These are phyloP conservation scores for Paramecium octaurelia DNA, from an alignment of 73 alveolate genomes.

Conservation along the genomic window DNA sequence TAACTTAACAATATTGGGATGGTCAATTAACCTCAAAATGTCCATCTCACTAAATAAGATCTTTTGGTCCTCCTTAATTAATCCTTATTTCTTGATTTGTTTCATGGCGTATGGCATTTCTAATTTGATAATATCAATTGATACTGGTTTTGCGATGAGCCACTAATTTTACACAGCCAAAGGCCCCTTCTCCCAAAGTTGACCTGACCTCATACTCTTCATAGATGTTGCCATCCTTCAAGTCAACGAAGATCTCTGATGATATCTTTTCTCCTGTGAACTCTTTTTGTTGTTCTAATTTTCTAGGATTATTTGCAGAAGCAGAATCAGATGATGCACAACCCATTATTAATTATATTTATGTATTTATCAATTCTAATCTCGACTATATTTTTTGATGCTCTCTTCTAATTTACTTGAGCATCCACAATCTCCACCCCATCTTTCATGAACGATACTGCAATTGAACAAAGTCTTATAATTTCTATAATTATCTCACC, in stretches of 20 bases:
- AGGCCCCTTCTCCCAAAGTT: slow-evolving; percentile 72
- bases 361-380: not conserved
- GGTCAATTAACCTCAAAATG: slow-evolving; percentile 61
- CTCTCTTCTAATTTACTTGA: not conserved
- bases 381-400: not conserved
- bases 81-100: slow-evolving; percentile 22
- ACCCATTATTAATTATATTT: slow-evolving; percentile 20
- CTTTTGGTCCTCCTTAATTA: slow-evolving; percentile 10
- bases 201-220: slow-evolving; percentile 66
- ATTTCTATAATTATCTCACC: not conserved
- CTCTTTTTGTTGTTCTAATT: not conserved
- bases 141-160: slow-evolving; percentile 48
- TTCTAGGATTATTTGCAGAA: not conserved
- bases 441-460: slow-evolving; percentile 31
- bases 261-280: not conserved
- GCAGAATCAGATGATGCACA: not conserved
- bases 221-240: slow-evolving; percentile 27
- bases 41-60: slow-evolving; percentile 61
- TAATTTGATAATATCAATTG: not conserved
- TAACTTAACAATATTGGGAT: slow-evolving; percentile 65
- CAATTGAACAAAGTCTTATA: slow-evolving; percentile 19
- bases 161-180: slow-evolving; percentile 71
- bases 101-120: slow-evolving; percentile 67
- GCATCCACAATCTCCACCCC: slow-evolving; percentile 65
- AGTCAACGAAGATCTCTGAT: slow-evolving; percentile 26